Evolutionary conservation across 805 yeast genomes (phyloP).

Genomic region (Cyberlindnera sargentensis): DNA sequence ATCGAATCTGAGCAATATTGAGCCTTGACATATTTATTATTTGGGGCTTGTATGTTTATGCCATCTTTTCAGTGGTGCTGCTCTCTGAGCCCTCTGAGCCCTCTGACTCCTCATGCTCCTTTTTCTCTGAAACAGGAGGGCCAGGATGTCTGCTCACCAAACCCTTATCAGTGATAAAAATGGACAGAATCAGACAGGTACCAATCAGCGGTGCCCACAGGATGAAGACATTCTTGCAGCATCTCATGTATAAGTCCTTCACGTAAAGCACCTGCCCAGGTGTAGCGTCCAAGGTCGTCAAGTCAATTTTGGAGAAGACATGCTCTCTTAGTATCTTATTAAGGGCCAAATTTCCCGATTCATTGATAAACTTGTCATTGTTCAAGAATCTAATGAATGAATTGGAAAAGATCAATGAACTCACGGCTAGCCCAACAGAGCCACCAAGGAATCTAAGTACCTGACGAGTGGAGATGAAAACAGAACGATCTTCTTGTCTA

Average conservation of each 20-base stretch:
- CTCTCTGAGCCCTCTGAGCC: neutral
- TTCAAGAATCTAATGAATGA: slow-evolving; percentile 7
- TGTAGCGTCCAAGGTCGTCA: slow-evolving; percentile 2
- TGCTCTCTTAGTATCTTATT: slow-evolving; percentile 11
- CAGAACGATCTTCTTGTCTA: slow-evolving; percentile 49
- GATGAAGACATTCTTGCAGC: slow-evolving; percentile 12
- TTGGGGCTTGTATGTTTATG: no score
- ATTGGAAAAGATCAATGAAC: slow-evolving; percentile 19
- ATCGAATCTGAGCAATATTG: no score
- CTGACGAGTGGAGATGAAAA: slow-evolving; percentile 50
- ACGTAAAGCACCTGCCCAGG: slow-evolving; percentile 9
- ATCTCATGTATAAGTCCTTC: slow-evolving; percentile 12
- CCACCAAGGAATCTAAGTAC: slow-evolving; percentile 55
- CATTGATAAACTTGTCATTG: slow-evolving; percentile 12
- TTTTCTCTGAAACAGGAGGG: neutral
- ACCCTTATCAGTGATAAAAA: slow-evolving; percentile 15
- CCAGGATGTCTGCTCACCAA: slow-evolving; percentile 2
- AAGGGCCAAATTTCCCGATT: slow-evolving; percentile 4
- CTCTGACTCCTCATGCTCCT: neutral
- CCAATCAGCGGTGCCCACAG: slow-evolving; percentile 18
- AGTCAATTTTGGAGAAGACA: slow-evolving; percentile 14
- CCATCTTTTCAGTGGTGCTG: no score
- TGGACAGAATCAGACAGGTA: slow-evolving; percentile 7
- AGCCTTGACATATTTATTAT: no score
- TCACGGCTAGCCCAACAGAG: slow-evolving; percentile 49